Conservation (phyloP, 2,329 filamentous ascomycete species). For the Diplodia intermedia region DNA sequence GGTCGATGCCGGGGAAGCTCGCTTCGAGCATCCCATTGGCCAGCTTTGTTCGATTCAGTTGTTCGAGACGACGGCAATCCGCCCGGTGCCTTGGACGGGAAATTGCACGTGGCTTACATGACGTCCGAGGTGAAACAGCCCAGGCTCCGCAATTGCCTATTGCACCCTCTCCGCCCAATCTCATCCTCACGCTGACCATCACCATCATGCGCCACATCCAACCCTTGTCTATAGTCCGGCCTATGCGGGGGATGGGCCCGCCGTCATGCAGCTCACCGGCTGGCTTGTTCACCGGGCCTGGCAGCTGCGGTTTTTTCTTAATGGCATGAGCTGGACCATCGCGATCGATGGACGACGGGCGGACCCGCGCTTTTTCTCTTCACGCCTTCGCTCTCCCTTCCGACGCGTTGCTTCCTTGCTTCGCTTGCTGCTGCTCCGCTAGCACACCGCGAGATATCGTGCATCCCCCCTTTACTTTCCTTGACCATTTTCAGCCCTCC, state of each 20-base stretch:
- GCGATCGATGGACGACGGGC: neutral
- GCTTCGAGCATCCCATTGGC: neutral
- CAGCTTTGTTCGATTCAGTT: neutral
- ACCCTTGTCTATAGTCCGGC: neutral
- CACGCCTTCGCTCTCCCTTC: neutral
- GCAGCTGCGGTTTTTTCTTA: neutral
- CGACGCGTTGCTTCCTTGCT: neutral
- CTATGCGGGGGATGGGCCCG: constrained; percentile 23
- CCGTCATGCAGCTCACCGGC: constrained; percentile 9
- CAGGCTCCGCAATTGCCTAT: constrained; percentile 5
- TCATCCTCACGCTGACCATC: constrained; percentile 16
- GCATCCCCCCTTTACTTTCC: constrained; percentile 35
- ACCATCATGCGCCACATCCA: constrained; percentile 17
- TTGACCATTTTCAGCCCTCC: neutral
- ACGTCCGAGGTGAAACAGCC: constrained; percentile 19
- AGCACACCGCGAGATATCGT: neutral
- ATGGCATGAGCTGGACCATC: constrained; percentile 14
- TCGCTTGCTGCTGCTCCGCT: constrained; percentile 1
- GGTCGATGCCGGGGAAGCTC: neutral
- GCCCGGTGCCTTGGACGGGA: constrained; percentile 29
- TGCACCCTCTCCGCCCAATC: constrained; percentile 6
- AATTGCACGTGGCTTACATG: constrained; percentile 28
- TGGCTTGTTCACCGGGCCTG: neutral
- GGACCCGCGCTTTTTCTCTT: constrained; percentile 17
- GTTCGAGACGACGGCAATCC: constrained; percentile 14